Base-by-base conservation (phyloP, 129 eudicot genomes). In the carrot (Daucus carota) region DNA sequence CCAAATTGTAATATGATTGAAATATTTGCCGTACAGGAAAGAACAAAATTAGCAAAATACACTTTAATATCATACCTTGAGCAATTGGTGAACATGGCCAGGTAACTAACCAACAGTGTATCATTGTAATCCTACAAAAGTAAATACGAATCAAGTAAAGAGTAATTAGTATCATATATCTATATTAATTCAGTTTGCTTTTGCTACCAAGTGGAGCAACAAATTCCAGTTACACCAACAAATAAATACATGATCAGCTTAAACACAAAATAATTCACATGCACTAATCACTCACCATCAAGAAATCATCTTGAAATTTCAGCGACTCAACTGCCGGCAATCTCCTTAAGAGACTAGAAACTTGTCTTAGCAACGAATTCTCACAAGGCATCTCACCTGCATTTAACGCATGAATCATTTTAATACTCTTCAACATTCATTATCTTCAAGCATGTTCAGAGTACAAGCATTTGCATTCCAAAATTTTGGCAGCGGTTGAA, bases 1-100 rank as follows among this genome's bases (percentile, higher is more conserved):
- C 29, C 20, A 8, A 11, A 50, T 34, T 36, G 72, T 11, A 18
- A 36, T 17, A 5, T 68, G 3, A 17, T 68, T 62, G 18, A 2
- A 32, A 68, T 36, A 8, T 8, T 33, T 57, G 32, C 32, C n/a
- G 31, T 54, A 34, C 6, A 36, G 6, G 26, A 69, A 34, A 33
- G 17, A 40, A 20, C 28, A 69, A 32, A 20, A 14, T 70, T 18
- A 28, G 47, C n/a, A n/a, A 38, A 70, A 40, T 20, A 68, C 3
- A 17, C 42, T 11, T 17, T 52, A 7, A 72, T 31, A 60, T 31
- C 81, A 74, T 90, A 93, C 98, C 98, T 93, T 73, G 97, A 84
- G 85, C 98, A 90, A 81, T 93, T 85, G 77, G 98, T 91, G 83
- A 90, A 84, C 98, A 94, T 94, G 72, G 98, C 97, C 80, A 94